phyloP scores from a whole-genome alignment of 768 basidiomycete genomes.

The Fibroporia radiculosa region DNA sequence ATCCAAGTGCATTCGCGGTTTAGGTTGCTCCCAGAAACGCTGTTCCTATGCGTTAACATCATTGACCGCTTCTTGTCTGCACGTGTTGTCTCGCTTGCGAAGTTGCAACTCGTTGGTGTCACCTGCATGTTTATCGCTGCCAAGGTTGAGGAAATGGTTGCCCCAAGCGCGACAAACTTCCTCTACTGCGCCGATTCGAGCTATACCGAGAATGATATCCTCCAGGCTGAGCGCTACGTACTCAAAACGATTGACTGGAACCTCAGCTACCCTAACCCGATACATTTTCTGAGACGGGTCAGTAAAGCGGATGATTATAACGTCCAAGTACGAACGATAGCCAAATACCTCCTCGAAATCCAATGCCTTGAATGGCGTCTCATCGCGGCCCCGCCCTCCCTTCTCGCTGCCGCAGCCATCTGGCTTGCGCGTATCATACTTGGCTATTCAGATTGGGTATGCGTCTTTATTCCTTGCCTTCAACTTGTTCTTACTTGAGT shows the following conservation, averaged over 20 bases:
- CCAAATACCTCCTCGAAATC: slow-evolving; percentile 89
- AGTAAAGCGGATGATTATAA: slow-evolving; percentile 94
- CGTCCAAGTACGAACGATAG: slow-evolving; percentile 75
- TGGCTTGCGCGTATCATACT: slow-evolving; percentile 82
- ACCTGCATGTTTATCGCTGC: slow-evolving; percentile 82
- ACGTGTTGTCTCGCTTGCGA: slow-evolving; percentile 51
- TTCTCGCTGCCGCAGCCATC: slow-evolving; percentile 75
- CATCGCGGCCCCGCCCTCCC: slow-evolving; percentile 63
- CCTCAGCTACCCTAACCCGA: slow-evolving; percentile 78
- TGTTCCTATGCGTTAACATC: slow-evolving; percentile 85
- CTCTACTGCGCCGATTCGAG: slow-evolving; percentile 72
- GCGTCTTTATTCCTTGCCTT: slow-evolving; percentile 21
- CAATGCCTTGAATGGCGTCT: slow-evolving; percentile 75
- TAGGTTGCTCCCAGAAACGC: slow-evolving; percentile 80
- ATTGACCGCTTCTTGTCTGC: slow-evolving; percentile 59
- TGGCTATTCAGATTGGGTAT: slow-evolving; percentile 81
- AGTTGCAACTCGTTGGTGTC: slow-evolving; percentile 77
- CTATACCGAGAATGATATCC: slow-evolving; percentile 72
- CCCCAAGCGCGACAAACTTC: slow-evolving; percentile 78
- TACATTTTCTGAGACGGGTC: slow-evolving; percentile 81
- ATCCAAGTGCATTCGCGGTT: slow-evolving; percentile 87
- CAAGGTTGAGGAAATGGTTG: slow-evolving; percentile 90
- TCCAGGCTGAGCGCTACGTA: slow-evolving; percentile 85
- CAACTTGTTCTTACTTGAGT: slow-evolving; percentile 1
- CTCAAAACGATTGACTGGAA: slow-evolving; percentile 84